phyloP scores from a whole-genome alignment of 164 flowering plant species.

The Piper betle region DNA sequence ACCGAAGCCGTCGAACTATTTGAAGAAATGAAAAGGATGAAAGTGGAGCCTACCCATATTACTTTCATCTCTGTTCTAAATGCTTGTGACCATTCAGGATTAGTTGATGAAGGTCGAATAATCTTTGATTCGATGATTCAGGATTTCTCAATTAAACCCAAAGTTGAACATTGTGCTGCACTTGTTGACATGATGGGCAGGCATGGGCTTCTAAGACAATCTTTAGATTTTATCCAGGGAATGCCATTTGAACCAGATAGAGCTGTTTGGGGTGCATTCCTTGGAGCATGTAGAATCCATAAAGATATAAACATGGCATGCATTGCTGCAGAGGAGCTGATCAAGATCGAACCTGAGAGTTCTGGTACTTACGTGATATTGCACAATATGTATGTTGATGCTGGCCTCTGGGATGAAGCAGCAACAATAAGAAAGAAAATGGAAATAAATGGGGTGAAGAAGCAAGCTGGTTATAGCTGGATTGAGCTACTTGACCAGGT shows the following conservation, averaged over 20 bases:
- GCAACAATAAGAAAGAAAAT: constrained; percentile 5
- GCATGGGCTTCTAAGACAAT: constrained; percentile 8
- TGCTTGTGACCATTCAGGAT: constrained; percentile 14
- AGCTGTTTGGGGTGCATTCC: constrained; percentile 15
- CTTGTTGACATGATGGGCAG: constrained; percentile 11
- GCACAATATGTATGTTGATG: constrained; percentile 7
- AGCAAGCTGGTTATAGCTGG: constrained; percentile 10
- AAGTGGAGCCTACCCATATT: constrained; percentile 9
- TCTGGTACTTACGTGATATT: constrained; percentile 6
- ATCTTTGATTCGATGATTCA: constrained; percentile 9
- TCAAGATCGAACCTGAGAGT: constrained; percentile 15
- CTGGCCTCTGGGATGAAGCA: constrained; percentile 10
- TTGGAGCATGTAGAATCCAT: constrained; percentile 11
- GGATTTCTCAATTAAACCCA: constrained; percentile 9
- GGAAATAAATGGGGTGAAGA: constrained; percentile 4
- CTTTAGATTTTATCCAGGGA: constrained; percentile 4
- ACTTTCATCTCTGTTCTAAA: constrained; percentile 10
- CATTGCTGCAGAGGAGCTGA: constrained; percentile 10
- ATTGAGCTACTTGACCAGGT: constrained; percentile 7
- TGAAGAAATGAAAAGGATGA: constrained; percentile 9
- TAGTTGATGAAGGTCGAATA: constrained; percentile 9
- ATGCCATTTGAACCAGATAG: constrained; percentile 10
- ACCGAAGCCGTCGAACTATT: constrained; percentile 9
- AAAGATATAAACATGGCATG: constrained; percentile 6
- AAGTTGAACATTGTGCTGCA: constrained; percentile 12